Evolutionary conservation across 2,329 filamentous ascomycete species (phyloP), one percentile per base, ranked within the genome.

Genomic region (Coniochaeta prunicola): DNA sequence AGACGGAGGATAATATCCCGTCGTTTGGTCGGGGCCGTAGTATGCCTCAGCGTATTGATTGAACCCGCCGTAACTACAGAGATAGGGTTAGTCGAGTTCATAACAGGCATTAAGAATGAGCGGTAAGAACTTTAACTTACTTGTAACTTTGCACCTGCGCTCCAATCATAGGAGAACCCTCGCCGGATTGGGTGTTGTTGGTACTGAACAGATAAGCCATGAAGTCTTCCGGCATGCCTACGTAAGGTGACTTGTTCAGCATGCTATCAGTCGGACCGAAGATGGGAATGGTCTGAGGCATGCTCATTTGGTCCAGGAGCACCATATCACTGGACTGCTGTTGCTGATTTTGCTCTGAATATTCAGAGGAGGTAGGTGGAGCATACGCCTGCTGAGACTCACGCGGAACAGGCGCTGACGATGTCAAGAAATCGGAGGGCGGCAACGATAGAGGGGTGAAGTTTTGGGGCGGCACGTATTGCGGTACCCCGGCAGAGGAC

Each of bases 121-220:
- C n/a, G n/a, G n/a, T n/a, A n/a, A n/a, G n/a, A n/a, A n/a, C n/a
- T n/a, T n/a, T n/a, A n/a, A 73, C 80, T 71, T 68, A 84, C 82
- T 77, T 81, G 61, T 79, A 79, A 33, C 69, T 61, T 74, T 24
- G 77, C 24, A 78, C 75, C 60, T 80, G 71, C 61, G 83, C 72
- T 12, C 81, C 81, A 19, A 76, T 77, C 64, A 84, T 75, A 8
- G 83, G 81, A 4, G 77, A 77, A 13, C 74, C 76, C 28, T 81
- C 79, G 31, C 82, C 76, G 17, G 82, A 76, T 19, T 81, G 53
- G 4, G 19, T 13, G n/a, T n/a, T 28, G 53, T 34, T 55, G 36
- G 86, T 86, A 68, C 89, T 92, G 73, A 96, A 96, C 28, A 96
- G 73, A 79, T 89, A 96, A 5, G 88, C 87, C 63, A 92, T 87